These are phyloP conservation scores for Vigna trinervia DNA, from an alignment of 306 rosid species.

Conservation along the genomic window DNA sequence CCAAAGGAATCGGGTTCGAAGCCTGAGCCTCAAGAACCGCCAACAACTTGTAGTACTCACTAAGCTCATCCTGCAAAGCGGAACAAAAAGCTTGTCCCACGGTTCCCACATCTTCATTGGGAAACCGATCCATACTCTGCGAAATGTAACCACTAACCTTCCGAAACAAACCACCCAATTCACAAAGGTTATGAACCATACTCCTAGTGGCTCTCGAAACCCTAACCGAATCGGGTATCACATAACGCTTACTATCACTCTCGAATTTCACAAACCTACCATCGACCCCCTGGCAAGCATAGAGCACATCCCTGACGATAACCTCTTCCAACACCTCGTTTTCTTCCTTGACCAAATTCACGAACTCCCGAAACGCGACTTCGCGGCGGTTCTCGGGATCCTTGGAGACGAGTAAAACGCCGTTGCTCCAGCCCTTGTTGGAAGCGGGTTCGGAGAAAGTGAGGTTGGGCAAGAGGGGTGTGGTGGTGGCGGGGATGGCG, in stretches of 20 bases:
- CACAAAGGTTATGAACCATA: constrained; percentile 81
- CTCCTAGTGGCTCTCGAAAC: constrained; percentile 69
- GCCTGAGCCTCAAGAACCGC: constrained; percentile 89
- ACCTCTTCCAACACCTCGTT: constrained; percentile 81
- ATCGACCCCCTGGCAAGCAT: constrained; percentile 94
- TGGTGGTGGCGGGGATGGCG: neutral
- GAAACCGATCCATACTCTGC: constrained; percentile 79
- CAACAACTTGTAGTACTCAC: constrained; percentile 88
- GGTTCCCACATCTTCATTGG: constrained; percentile 85
- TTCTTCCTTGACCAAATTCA: constrained; percentile 72
- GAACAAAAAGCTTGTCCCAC: constrained; percentile 94
- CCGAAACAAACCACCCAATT: constrained; percentile 84
- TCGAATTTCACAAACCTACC: constrained; percentile 79
- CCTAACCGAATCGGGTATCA: constrained; percentile 61
- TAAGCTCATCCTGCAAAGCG: constrained; percentile 91
- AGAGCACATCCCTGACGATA: constrained; percentile 84
- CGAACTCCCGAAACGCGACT: constrained; percentile 74
- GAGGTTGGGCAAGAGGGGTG: constrained; percentile 67
- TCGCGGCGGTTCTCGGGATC: constrained; percentile 83
- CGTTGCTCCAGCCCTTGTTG: constrained; percentile 64
- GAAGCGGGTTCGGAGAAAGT: constrained; percentile 24
- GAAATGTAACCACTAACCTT: constrained; percentile 75
- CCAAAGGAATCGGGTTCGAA: constrained; percentile 81
- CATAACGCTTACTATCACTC: constrained; percentile 55
- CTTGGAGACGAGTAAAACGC: constrained; percentile 69